phyloP scores from a whole-genome alignment of 148 eudicot species.

The Rheum nobile region DNA sequence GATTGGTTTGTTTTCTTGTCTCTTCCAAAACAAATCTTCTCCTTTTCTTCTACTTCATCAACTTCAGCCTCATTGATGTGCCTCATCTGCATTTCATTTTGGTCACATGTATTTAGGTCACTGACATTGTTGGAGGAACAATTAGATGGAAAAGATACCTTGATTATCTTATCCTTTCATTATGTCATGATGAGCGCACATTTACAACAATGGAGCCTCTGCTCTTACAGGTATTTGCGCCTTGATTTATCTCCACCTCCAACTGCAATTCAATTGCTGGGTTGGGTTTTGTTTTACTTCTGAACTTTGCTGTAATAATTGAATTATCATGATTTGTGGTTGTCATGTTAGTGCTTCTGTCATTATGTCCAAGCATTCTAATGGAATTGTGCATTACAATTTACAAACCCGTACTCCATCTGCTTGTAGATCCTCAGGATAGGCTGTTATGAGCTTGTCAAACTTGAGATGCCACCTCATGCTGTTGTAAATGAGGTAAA shows the following conservation, averaged over 20 bases:
- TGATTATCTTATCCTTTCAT: constrained; percentile 69
- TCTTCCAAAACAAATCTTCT: background rate
- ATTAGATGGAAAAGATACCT: constrained; percentile 96
- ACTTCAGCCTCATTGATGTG: background rate
- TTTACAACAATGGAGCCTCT: constrained; percentile 84
- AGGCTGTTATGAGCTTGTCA: constrained; percentile 81
- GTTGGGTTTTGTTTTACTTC: background rate
- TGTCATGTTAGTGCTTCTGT: background rate
- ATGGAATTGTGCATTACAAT: background rate
- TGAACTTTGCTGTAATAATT: background rate
- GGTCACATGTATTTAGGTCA: constrained; percentile 36
- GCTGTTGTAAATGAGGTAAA: constrained; percentile 94
- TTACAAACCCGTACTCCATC: background rate
- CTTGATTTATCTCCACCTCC: background rate
- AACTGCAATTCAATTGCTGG: background rate
- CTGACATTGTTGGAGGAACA: constrained; percentile 86
- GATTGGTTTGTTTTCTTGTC: constrained; percentile 40
- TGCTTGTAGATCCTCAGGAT: constrained; percentile 71
- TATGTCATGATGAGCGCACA: constrained; percentile 55
- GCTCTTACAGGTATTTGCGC: constrained; percentile 62
- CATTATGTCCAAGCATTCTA: background rate
- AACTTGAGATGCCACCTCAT: constrained; percentile 86
- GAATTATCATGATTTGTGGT: background rate
- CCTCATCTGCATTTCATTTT: background rate
- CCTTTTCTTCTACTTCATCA: background rate